Evolutionary conservation across 345 rosid species (phyloP).

Genomic region (Carallia pectinifolia): DNA sequence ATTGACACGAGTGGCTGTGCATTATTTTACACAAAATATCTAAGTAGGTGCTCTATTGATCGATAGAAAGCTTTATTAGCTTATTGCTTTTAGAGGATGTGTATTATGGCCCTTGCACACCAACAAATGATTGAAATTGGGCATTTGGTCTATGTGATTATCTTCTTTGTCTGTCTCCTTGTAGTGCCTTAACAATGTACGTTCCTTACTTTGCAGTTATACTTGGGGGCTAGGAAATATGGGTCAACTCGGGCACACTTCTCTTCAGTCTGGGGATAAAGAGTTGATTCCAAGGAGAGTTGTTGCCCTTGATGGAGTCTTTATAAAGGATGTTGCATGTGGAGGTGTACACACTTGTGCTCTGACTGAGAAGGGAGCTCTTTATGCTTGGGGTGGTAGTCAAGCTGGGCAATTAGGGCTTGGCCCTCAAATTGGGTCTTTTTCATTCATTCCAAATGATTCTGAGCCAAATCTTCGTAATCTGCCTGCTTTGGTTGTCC

Average conservation of each 20-base stretch:
- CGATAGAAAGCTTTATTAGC: no score
- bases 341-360: conserved; percentile 96
- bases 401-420: conserved; percentile 90
- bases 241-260: conserved; percentile 95
- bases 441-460: conserved; percentile 60
- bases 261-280: conserved; percentile 83
- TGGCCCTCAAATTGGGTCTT: conserved; percentile 72
- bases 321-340: conserved; percentile 69
- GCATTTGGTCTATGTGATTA: background rate
- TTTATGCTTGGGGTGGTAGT: conserved; percentile 97
- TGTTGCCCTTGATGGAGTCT: conserved; percentile 73
- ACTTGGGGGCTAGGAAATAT: conserved; percentile 95
- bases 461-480: conserved; percentile 60
- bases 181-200: conserved; percentile 9
- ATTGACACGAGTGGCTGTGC: no score
- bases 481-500: conserved; percentile 71
- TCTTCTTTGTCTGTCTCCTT: background rate
- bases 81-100: no score
- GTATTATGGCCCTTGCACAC: no score
- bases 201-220: conserved; percentile 49
- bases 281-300: conserved; percentile 92
- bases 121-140: no score
- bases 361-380: conserved; percentile 69
- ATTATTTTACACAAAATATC: no score
- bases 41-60: no score